Base-by-base conservation (phyloP, 176 grass and related monocot species). In the Urochloa ruziziensis region DNA sequence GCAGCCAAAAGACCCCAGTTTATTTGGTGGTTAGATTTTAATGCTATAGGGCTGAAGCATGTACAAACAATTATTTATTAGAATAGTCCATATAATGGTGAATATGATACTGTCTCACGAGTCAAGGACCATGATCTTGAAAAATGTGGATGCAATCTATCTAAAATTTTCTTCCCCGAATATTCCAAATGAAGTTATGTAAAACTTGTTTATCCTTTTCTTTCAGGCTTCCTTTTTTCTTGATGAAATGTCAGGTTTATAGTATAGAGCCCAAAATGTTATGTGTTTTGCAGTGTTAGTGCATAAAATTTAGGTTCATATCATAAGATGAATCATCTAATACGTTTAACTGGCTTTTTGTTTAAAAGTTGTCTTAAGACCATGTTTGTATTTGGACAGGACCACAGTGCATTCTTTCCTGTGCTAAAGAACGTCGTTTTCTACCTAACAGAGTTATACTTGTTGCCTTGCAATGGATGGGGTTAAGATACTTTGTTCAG, bases 381-480 rank as follows among this genome's bases (percentile, higher is more conserved):
- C 60, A 43, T 13, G 29, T 79, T 61, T 53, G 70, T 69, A 34
- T 67, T 74, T 90, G 78, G n/a, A 74, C 76, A 98, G 96, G 96
- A 62, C 96, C 96, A 72, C 92, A 93, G 18, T 98, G 96, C 39
- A 81, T 98, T 70, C 80, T 98, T 68, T 93, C 89, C 23, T 98
- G 96, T 85, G 93, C 96, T 19, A 98, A 95, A 83, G 96, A 98
- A 79, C 90, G 71, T 32, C 89, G 87, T 51, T 81, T 40, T 83
- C 89, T 98, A 59, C 96, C 96, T 75, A 93, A 80, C 88, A 98
- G 95, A 89, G 84, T 37, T 98, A 98, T 86, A 98, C 96, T 72
- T 98, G 96, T 82, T 98, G 96, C 74, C 93, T 98, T 74, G 91
- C 96, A 64, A 95, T 98, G 96, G 96, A 98, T 85, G 90, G 91